Evolutionary conservation across 352 stramenopile species (phyloP).

Genomic region (Pythium periplocum): DNA sequence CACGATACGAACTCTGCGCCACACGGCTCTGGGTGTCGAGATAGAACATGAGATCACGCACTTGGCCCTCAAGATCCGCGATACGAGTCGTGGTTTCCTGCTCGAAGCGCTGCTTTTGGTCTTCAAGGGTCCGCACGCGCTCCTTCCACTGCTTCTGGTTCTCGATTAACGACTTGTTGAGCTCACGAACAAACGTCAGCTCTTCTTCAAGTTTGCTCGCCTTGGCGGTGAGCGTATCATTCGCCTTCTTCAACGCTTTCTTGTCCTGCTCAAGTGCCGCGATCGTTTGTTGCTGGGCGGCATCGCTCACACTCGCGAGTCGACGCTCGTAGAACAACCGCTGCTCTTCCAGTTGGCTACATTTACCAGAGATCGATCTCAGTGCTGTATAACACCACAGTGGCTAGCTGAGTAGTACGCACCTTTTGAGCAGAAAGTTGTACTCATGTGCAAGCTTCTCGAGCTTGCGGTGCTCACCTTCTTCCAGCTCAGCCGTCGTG

Average conservation of each 20-base stretch:
- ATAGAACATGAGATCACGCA: slow-evolving; percentile 88
- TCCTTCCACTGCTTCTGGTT: slow-evolving; percentile 89
- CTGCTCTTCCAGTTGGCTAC: slow-evolving; percentile 94
- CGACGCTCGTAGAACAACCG: slow-evolving; percentile 89
- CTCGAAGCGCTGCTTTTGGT: slow-evolving; percentile 55
- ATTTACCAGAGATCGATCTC: not conserved
- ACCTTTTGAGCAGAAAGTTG: slow-evolving; percentile 94
- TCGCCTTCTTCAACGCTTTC: slow-evolving; percentile 75
- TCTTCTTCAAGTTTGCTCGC: slow-evolving; percentile 78
- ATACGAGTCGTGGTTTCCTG: slow-evolving; percentile 55
- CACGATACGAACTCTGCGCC: slow-evolving; percentile 63
- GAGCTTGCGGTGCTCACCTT: slow-evolving; percentile 92
- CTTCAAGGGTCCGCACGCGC: slow-evolving; percentile 59
- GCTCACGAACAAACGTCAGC: slow-evolving; percentile 73
- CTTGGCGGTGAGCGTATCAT: slow-evolving; percentile 56
- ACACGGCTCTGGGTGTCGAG: slow-evolving; percentile 86
- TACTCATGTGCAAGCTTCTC: slow-evolving; percentile 95
- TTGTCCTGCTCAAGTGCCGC: slow-evolving; percentile 70
- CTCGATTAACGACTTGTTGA: slow-evolving; percentile 86
- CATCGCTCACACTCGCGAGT: slow-evolving; percentile 56
- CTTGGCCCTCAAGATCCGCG: slow-evolving; percentile 77
- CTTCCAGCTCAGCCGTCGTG: slow-evolving; percentile 82
- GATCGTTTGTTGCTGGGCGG: slow-evolving; percentile 43
- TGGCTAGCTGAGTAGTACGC: not conserved
- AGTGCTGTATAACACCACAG: not conserved